Evolutionary conservation across 2,329 filamentous ascomycete genomes (phyloP).

Genomic region (Pezicula neosporulosa): DNA sequence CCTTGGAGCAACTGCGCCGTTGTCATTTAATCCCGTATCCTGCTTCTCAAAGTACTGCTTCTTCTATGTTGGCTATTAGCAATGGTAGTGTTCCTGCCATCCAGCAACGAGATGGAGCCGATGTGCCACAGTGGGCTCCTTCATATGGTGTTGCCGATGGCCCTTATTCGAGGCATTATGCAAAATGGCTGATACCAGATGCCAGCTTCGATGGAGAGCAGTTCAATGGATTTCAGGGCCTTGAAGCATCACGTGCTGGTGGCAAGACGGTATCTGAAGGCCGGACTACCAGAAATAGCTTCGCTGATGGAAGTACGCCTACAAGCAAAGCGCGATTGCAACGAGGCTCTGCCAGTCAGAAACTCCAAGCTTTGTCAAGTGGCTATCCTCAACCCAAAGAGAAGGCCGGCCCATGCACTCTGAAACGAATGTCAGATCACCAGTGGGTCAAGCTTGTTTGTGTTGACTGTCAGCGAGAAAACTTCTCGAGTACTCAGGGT

Average conservation of each 20-base stretch:
- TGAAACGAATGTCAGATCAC: conserved; percentile 77
- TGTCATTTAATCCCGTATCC: conserved; percentile 93
- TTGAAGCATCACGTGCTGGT: conserved; percentile 22
- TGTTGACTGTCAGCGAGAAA: conserved; percentile 79
- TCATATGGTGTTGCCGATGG: conserved; percentile 90
- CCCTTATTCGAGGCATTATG: conserved; percentile 90
- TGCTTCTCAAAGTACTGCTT: conserved; percentile 61
- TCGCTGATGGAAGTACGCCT: conserved; percentile 47
- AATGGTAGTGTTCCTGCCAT: conserved; percentile 72
- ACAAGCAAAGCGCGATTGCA: conserved; percentile 50
- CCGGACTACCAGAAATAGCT: conserved; percentile 75
- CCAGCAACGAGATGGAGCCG: conserved; percentile 48
- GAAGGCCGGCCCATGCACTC: conserved; percentile 76
- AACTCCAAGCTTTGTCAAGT: conserved; percentile 65
- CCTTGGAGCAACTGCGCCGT: conserved; percentile 87
- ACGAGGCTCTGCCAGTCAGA: conserved; percentile 56
- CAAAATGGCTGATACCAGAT: conserved; percentile 91
- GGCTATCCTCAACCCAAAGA: conserved; percentile 74
- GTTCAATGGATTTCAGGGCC: conserved; percentile 32
- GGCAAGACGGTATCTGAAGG: conserved; percentile 56
- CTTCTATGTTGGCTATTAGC: conserved; percentile 67
- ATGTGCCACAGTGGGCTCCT: conserved; percentile 72
- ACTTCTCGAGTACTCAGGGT: conserved; percentile 96
- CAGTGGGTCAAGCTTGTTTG: conserved; percentile 88
- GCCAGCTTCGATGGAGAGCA: conserved; percentile 74